Evolutionary conservation across 2,329 filamentous ascomycete species (phyloP).

Genomic region (Xylariaceae sp.): DNA sequence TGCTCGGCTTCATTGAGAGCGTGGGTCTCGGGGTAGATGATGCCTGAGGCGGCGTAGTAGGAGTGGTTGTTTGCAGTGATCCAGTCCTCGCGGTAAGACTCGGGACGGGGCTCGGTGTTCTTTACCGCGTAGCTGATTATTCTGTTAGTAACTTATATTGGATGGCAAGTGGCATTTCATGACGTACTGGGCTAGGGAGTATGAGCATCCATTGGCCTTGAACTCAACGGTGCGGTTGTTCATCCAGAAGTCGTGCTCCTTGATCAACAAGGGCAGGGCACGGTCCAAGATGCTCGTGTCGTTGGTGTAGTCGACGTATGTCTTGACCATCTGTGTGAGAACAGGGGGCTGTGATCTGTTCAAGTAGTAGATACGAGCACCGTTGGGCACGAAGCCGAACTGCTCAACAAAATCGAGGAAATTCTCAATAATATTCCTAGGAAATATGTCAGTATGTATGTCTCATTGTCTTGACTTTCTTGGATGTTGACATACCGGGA

Average conservation of each 20-base stretch:
- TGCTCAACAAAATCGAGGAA: slow-evolving; percentile 61
- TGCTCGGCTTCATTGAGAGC: slow-evolving; percentile 49
- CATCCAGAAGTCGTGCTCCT: slow-evolving; percentile 59
- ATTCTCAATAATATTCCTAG: slow-evolving; percentile 61
- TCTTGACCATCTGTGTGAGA: slow-evolving; percentile 59
- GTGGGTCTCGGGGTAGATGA: slow-evolving; percentile 49
- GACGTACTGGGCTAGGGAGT: slow-evolving; percentile 51
- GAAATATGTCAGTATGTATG: not conserved
- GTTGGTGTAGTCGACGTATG: slow-evolving; percentile 60
- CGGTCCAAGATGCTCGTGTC: slow-evolving; percentile 56
- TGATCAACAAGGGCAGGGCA: slow-evolving; percentile 56
- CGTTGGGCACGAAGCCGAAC: slow-evolving; percentile 63
- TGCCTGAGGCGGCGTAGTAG: slow-evolving; percentile 54
- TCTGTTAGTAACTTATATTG: not conserved
- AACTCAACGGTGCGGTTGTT: slow-evolving; percentile 55
- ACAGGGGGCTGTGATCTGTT: slow-evolving; percentile 64
- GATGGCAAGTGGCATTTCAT: not conserved
- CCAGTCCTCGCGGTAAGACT: slow-evolving; percentile 63
- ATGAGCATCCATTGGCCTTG: slow-evolving; percentile 41
- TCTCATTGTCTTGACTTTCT: not conserved
- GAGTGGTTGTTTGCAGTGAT: slow-evolving; percentile 59
- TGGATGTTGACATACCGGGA: slow-evolving; percentile 36
- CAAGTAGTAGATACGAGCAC: slow-evolving; percentile 61
- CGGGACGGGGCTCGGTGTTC: slow-evolving; percentile 62
- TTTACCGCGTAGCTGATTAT: slow-evolving; percentile 48